Percentiles rank a stretch among this genome's conserved stretches.
These are phyloP conservation scores for Coelastrella sp. DNA, from an alignment of 139 green algal genomes.

Conservation along the genomic window DNA sequence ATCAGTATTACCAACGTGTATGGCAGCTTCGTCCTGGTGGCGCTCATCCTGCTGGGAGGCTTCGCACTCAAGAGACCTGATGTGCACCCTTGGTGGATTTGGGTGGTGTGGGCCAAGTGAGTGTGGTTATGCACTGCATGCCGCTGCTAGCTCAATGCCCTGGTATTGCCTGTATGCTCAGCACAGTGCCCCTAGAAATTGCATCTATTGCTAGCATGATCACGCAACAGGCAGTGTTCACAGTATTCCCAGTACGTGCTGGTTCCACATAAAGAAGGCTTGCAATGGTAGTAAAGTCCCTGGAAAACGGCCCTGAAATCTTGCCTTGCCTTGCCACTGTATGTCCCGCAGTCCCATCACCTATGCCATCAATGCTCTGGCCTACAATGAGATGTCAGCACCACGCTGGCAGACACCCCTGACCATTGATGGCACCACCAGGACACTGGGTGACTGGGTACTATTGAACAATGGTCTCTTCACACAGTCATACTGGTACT, in stretches of 20 bases:
- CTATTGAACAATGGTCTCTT: slow-evolving; percentile 72
- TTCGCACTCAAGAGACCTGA: slow-evolving; percentile 35
- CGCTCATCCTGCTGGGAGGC: slow-evolving; percentile 30
- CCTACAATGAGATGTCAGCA: slow-evolving; percentile 75
- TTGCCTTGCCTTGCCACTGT: background rate
- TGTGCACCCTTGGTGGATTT: slow-evolving; percentile 38
- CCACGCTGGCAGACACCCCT: slow-evolving; percentile 54
- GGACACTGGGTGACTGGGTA: slow-evolving; percentile 40
- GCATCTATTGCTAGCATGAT: too few species aligned
- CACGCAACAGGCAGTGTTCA: too few species aligned
- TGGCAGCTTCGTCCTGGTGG: slow-evolving; percentile 30
- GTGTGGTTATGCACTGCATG: background rate
- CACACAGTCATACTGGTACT: slow-evolving; percentile 47
- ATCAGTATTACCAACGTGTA: slow-evolving; percentile 33
- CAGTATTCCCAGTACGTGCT: too few species aligned
- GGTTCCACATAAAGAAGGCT: background rate
- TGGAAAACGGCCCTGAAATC: background rate
- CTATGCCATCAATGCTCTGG: slow-evolving; percentile 68
- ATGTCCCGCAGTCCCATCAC: slow-evolving; percentile 9
- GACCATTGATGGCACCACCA: slow-evolving; percentile 34
- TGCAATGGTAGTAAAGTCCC: background rate
- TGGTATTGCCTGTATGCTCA: background rate
- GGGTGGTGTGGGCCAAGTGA: slow-evolving; percentile 18
- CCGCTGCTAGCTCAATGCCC: background rate
- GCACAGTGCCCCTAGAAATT: background rate